Percentiles rank a stretch among this genome's conserved stretches.
These are phyloP conservation scores for Colletotrichum destructivum DNA, from an alignment of 2,329 filamentous ascomycete genomes.

Conservation along the genomic window DNA sequence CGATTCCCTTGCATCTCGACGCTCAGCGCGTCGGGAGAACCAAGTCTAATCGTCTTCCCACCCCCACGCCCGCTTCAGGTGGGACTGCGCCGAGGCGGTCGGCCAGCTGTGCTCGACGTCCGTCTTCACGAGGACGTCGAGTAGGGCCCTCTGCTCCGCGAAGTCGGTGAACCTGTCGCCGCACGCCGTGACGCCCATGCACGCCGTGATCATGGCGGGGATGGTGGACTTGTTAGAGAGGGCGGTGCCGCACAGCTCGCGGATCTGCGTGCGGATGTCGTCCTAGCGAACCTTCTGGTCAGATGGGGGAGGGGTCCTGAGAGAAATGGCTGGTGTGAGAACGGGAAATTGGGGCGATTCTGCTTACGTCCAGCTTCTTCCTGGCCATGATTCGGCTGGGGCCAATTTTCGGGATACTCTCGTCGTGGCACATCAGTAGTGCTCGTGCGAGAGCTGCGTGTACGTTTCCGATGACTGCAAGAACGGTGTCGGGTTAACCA, in stretches of 20 bases:
- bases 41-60: slow-evolving; percentile 50
- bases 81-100: slow-evolving; percentile 61
- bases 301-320: not conserved
- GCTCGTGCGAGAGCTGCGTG: slow-evolving; percentile 72
- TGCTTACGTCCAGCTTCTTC: slow-evolving; percentile 56
- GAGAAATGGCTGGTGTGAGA: not conserved
- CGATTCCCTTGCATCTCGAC: too few relatives aligned
- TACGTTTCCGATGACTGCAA: slow-evolving; percentile 69
- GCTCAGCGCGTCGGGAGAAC: too few relatives aligned
- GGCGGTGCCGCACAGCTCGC: slow-evolving; percentile 72
- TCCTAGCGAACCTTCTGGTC: slow-evolving; percentile 49
- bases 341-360: too few relatives aligned
- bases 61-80: slow-evolving; percentile 65
- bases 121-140: slow-evolving; percentile 62
- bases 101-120: slow-evolving; percentile 67
- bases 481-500: slow-evolving; percentile 3
- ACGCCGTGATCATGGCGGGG: slow-evolving; percentile 70
- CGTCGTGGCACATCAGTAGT: slow-evolving; percentile 70
- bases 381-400: slow-evolving; percentile 49
- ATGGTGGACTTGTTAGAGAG: slow-evolving; percentile 69
- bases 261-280: slow-evolving; percentile 62
- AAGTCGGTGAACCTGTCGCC: slow-evolving; percentile 65
- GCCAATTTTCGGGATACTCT: slow-evolving; percentile 66
- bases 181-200: slow-evolving; percentile 65
- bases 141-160: slow-evolving; percentile 62